A percentile compares a stretch with the other conserved stretches of the same genome.
These are phyloP conservation scores for Boletus bicolor DNA, from an alignment of 768 basidiomycete species.

Conservation along the genomic window DNA sequence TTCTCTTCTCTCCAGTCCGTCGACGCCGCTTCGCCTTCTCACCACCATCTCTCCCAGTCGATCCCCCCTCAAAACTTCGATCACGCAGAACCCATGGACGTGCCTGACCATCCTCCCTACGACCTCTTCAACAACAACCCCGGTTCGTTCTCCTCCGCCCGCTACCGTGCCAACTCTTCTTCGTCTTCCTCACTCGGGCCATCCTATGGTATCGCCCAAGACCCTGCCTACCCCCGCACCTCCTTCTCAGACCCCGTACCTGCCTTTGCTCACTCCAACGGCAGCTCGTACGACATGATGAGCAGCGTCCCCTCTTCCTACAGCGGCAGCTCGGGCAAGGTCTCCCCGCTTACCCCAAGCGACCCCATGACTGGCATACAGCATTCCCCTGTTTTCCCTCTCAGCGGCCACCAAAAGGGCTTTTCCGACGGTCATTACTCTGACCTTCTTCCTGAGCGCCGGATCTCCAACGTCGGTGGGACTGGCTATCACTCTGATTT, in stretches of 20 bases:
- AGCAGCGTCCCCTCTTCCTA: conserved; percentile 60
- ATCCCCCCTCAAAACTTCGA: conserved; percentile 44
- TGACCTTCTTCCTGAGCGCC: conserved; percentile 61
- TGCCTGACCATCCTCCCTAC: conserved; percentile 57
- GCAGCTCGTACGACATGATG: conserved; percentile 64
- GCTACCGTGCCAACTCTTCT: conserved; percentile 71
- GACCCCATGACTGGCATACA: conserved; percentile 60
- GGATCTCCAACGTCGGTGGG: conserved; percentile 44
- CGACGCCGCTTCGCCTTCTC: conserved; percentile 37
- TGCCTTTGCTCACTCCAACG: conserved; percentile 50
- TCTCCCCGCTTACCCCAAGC: conserved; percentile 69
- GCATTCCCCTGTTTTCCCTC: conserved; percentile 50
- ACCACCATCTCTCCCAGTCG: conserved; percentile 32
- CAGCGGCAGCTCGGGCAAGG: conserved; percentile 60
- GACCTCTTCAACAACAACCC: conserved; percentile 58
- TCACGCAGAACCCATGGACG: conserved; percentile 53
- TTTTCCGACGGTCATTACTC: conserved; percentile 52
- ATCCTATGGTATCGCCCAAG: conserved; percentile 50
- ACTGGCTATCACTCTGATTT: conserved; percentile 57
- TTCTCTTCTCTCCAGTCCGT: conserved; percentile 46
- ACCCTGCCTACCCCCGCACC: conserved; percentile 56
- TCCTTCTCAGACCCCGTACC: conserved; percentile 60
- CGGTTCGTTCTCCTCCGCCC: conserved; percentile 48
- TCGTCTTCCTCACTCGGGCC: conserved; percentile 68
- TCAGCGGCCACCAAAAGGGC: conserved; percentile 46